Percentiles rank a stretch among this genome's conserved stretches.
phyloP scores from a whole-genome alignment of 192 early-diverging fungal species.

The Coemansia sp. region DNA sequence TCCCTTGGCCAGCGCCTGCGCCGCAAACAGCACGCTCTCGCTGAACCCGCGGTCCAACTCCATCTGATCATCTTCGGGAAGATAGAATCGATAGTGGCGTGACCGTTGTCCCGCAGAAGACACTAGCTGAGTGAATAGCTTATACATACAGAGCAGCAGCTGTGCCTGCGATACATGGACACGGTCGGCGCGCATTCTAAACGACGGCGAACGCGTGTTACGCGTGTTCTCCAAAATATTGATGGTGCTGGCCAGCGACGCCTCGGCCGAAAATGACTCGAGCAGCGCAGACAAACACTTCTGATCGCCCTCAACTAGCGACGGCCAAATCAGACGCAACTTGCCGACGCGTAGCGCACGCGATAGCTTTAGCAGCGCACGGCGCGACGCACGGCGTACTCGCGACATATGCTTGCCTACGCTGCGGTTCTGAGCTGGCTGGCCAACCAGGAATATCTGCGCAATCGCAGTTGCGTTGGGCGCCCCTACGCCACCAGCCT shows the following conservation, averaged over 20 bases:
- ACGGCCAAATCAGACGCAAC: conserved; percentile 2
- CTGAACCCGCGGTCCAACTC: conserved; percentile 67
- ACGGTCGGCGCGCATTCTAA: conserved; percentile 56
- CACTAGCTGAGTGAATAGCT: conserved; percentile 55
- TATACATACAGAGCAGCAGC: conserved; percentile 58
- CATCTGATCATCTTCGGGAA: conserved; percentile 67
- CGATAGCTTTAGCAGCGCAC: conserved; percentile 14
- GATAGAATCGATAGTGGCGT: conserved; percentile 58
- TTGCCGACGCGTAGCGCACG: conserved; percentile 9
- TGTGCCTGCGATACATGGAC: conserved; percentile 61
- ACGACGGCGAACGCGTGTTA: conserved; percentile 31
- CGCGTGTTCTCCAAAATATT: conserved; percentile 24
- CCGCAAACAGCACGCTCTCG: conserved; percentile 72
- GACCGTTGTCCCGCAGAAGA: conserved; percentile 40
- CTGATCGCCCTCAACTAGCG: background rate
- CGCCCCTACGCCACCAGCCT: conserved; percentile 9
- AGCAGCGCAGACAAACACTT: conserved; percentile 15
- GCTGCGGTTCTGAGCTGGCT: conserved; percentile 17
- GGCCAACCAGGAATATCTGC: conserved; percentile 38
- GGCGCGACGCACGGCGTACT: conserved; percentile 22
- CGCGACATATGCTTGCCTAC: conserved; percentile 19
- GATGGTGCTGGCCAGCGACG: conserved; percentile 29
- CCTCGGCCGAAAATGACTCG: conserved; percentile 26
- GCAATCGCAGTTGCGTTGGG: conserved; percentile 34
- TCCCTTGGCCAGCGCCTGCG: conserved; percentile 64